These are phyloP conservation scores for Cytauxzoon felis DNA, from an alignment of 169 alveolate species.

Conservation along the genomic window DNA sequence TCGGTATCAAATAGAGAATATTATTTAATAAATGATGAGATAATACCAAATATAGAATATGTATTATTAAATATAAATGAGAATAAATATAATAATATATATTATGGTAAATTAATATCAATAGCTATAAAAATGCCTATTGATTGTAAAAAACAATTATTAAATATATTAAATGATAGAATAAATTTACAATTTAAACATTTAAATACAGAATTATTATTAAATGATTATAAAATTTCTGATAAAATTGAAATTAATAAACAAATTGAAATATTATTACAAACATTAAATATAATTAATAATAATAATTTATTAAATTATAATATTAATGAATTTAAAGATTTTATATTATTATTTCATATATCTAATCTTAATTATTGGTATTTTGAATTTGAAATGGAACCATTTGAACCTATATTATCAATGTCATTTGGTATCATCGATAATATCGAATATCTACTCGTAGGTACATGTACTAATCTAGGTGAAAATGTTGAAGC, in stretches of 20 bases:
- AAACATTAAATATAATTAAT: not conserved
- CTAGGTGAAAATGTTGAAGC: conserved; percentile 59
- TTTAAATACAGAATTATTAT: conserved; percentile 14
- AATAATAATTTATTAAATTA: not conserved
- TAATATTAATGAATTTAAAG: conserved; percentile 11
- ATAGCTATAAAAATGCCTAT: conserved; percentile 18
- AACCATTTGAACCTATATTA: conserved; percentile 36
- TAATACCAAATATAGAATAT: too few species aligned
- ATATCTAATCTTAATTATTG: conserved; percentile 28
- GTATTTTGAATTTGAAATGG: conserved; percentile 31
- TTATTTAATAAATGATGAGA: conserved; percentile 17
- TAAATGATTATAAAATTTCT: not conserved
- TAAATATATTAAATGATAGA: conserved; percentile 22
- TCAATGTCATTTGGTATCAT: conserved; percentile 52
- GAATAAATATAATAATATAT: too few species aligned
- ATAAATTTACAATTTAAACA: conserved; percentile 33
- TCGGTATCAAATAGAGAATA: conserved; percentile 35
- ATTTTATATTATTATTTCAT: conserved; percentile 28
- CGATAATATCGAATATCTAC: conserved; percentile 38
- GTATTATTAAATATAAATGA: too few species aligned
- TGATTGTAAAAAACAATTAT: conserved; percentile 10
- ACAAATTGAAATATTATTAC: not conserved
- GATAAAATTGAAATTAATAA: not conserved
- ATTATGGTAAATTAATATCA: conserved; percentile 23
- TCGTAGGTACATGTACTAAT: conserved; percentile 50